These are phyloP conservation scores for Penicillium desertorum DNA, from an alignment of 495 filamentous ascomycete genomes.

Conservation along the genomic window DNA sequence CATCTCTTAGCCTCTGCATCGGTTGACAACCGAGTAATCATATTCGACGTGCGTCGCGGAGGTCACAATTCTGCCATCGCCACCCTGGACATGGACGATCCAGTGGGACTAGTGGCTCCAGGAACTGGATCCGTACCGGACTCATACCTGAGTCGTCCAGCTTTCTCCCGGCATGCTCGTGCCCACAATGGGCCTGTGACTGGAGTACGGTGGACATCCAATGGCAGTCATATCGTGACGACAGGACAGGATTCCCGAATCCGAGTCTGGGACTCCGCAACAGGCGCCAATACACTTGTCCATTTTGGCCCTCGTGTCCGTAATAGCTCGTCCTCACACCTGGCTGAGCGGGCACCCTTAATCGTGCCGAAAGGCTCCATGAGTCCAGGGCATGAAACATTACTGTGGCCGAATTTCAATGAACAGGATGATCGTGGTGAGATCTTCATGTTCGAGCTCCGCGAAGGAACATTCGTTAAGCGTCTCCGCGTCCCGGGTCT, in stretches of 20 bases:
- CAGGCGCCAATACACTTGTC: constrained; percentile 77
- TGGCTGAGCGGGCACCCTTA: constrained; percentile 62
- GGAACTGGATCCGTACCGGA: constrained; percentile 18
- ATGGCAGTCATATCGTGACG: constrained; percentile 71
- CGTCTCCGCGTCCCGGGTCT: constrained; percentile 63
- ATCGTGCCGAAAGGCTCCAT: constrained; percentile 55
- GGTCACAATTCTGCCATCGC: constrained; percentile 61
- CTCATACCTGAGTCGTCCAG: constrained; percentile 42
- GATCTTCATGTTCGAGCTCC: constrained; percentile 72
- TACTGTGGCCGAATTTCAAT: constrained; percentile 75
- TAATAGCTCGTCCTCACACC: constrained; percentile 55
- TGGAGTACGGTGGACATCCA: constrained; percentile 77
- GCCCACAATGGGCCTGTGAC: constrained; percentile 80
- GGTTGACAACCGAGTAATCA: constrained; percentile 71
- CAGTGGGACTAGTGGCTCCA: constrained; percentile 54
- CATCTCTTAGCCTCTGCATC: constrained; percentile 77
- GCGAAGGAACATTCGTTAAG: constrained; percentile 70
- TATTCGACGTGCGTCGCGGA: constrained; percentile 83
- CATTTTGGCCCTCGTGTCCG: constrained; percentile 79
- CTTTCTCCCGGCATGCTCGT: constrained; percentile 49
- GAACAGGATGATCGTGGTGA: constrained; percentile 56
- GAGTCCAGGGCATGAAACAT: constrained; percentile 54
- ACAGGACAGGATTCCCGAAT: constrained; percentile 79
- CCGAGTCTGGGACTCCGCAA: constrained; percentile 77
- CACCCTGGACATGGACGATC: constrained; percentile 77